Conservation (phyloP, 306 rosid genomes). For the Cicer judaicum region DNA sequence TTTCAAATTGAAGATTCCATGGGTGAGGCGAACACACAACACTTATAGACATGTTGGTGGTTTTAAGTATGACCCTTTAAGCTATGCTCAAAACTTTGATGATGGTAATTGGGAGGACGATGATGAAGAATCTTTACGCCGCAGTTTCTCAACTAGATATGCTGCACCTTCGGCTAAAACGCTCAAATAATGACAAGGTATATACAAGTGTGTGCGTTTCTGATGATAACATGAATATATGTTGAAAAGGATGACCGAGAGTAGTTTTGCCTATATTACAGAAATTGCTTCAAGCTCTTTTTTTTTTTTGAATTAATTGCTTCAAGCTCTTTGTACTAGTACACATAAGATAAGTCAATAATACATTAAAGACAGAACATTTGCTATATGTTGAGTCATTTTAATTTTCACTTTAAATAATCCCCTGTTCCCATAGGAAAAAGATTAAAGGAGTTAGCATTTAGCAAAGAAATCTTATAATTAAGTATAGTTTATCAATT, state of each 20-base stretch:
- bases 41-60: constrained; percentile 44
- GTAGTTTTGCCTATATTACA: no score
- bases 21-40: constrained; percentile 43
- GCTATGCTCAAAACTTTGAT: constrained; percentile 86
- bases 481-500: background rate
- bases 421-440: constrained; percentile 9
- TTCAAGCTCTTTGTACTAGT: no score
- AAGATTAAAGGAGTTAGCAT: background rate
- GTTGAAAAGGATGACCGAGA: no score
- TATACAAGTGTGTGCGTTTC: background rate
- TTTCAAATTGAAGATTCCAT: constrained; percentile 72
- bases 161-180: constrained; percentile 60
- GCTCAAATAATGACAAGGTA: constrained; percentile 35
- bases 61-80: constrained; percentile 71
- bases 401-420: background rate
- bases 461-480: background rate
- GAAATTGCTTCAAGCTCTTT: no score
- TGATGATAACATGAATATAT: background rate
- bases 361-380: background rate
- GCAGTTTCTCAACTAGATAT: constrained; percentile 73
- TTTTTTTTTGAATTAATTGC: no score
- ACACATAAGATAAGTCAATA: no score
- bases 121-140: constrained; percentile 52
- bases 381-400: background rate
- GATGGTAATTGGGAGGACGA: constrained; percentile 63